Evolutionary conservation across 2,329 filamentous ascomycete species (phyloP).

Genomic region (Fusarium musae): DNA sequence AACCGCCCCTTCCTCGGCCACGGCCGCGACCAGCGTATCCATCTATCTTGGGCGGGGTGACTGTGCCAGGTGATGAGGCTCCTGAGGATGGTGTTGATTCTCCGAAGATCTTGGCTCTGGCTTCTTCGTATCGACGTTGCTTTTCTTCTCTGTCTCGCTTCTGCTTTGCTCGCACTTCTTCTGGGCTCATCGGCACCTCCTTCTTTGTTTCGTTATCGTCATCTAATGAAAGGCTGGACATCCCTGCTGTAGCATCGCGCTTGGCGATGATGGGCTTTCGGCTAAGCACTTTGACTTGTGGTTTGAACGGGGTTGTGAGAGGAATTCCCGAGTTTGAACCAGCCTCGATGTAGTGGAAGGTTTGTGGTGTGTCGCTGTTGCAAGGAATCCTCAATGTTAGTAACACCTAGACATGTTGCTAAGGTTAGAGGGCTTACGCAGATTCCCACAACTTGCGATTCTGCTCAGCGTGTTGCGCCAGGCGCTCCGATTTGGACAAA

Average conservation of each 20-base stretch:
- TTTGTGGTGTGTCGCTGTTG: slow-evolving; percentile 76
- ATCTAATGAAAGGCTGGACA: slow-evolving; percentile 58
- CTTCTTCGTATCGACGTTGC: slow-evolving; percentile 89
- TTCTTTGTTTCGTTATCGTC: slow-evolving; percentile 71
- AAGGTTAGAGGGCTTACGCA: slow-evolving; percentile 67
- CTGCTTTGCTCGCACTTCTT: slow-evolving; percentile 82
- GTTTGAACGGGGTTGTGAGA: slow-evolving; percentile 74
- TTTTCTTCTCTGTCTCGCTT: slow-evolving; percentile 87
- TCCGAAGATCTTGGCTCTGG: slow-evolving; percentile 87
- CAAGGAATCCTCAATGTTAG: slow-evolving; percentile 6
- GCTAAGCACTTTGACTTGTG: slow-evolving; percentile 84
- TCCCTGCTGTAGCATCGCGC: slow-evolving; percentile 63
- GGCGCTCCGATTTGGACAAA: slow-evolving; percentile 78
- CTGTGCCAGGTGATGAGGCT: slow-evolving; percentile 69
- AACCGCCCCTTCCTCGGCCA: slow-evolving; percentile 58
- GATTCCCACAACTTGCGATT: slow-evolving; percentile 91
- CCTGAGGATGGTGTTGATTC: slow-evolving; percentile 65
- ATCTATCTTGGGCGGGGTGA: slow-evolving; percentile 64
- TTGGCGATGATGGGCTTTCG: slow-evolving; percentile 78
- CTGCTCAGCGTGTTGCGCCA: slow-evolving; percentile 82
- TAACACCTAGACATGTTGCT: neutral
- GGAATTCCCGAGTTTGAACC: slow-evolving; percentile 65
- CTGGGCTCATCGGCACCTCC: slow-evolving; percentile 72
- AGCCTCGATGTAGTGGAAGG: slow-evolving; percentile 79
- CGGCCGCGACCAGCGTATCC: slow-evolving; percentile 55